Evolutionary conservation across 2,329 filamentous ascomycete species (phyloP), one percentile per base, ranked within the genome.

Genomic region (Neofusicoccum sp.): DNA sequence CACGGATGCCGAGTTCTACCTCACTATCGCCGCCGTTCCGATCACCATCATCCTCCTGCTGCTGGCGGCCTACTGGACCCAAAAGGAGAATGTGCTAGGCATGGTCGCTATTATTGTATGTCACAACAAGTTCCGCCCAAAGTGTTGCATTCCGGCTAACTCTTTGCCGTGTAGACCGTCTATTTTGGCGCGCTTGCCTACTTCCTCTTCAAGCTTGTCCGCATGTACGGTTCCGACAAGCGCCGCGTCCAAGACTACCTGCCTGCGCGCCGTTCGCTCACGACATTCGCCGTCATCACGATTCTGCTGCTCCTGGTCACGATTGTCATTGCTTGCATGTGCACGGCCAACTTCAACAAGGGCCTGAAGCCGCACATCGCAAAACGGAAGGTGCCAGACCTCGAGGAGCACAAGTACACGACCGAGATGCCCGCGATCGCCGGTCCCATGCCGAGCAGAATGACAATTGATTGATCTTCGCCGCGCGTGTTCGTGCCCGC

Each of bases 121-220:
- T 20, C 20, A 20, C 20, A 20, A 20, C 20, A 20, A 20, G 20
- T 20, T 1, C 20, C 20, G 20, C 2, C 20, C 20, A 20, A 20
- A 20, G 20, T 77, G 20, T 41, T 26, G 26, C 36, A n/a, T 4
- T 9, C 26, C 11, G 9, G 30, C 58, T 53, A 9, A 65, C 58
- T 11, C 26, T 24, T 20, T 20, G 20, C 20, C 20, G 11, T 7
- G 36, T 63, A 84, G 81, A 69, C 93, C 57, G 83, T 97, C 61
- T 97, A 96, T 77, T 87, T 96, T 65, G 91, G 89, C 64, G 93
- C 88, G 40, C 84, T 98, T 65, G 91, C 88, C 61, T 99, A 98
- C 80, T 99, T 99, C 81, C 84, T 96, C 72, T 99, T 97, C 85
- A 99, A 99, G 82, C 86, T 99, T 59, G 89, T 95, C 62, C 90